These are phyloP conservation scores for Colletotrichum acutatum DNA, from an alignment of 2,329 filamentous ascomycete species.

Conservation along the genomic window DNA sequence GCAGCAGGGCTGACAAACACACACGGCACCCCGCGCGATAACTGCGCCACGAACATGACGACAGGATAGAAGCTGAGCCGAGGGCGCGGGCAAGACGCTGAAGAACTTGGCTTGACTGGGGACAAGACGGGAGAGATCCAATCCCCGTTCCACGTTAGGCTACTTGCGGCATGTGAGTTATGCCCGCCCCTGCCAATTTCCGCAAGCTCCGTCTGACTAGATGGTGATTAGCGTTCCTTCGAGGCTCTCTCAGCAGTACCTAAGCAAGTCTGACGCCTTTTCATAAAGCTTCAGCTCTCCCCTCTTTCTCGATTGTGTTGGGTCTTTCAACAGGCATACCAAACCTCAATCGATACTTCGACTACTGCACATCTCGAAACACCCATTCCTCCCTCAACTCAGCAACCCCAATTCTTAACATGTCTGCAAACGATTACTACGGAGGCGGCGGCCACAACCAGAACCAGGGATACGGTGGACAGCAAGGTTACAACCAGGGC, in stretches of 20 bases:
- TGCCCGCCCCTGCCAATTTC: conserved; percentile 28
- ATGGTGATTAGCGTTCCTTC: neutral
- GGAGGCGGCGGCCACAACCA: conserved; percentile 41
- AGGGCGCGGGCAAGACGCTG: neutral
- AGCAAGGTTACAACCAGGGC: conserved; percentile 38
- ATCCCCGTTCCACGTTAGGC: neutral
- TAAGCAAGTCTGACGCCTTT: neutral
- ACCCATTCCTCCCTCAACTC: neutral
- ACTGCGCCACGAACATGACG: conserved; percentile 32
- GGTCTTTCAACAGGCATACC: neutral
- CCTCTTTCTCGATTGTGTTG: neutral
- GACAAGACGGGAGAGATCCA: neutral
- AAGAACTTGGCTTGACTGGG: too few species aligned
- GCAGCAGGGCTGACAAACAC: neutral
- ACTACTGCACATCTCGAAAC: neutral
- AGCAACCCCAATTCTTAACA: conserved; percentile 32
- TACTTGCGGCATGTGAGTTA: neutral
- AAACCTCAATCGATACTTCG: neutral
- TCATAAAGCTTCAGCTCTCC: conserved; percentile 11
- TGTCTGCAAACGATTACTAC: conserved; percentile 54
- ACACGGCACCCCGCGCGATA: conserved; percentile 10
- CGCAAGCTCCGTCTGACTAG: conserved; percentile 21
- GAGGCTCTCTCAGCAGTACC: neutral
- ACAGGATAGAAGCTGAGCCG: neutral
- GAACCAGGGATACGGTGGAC: conserved; percentile 35